A percentile compares a stretch with the other conserved stretches of the same genome.
phyloP scores from a whole-genome alignment of 2,329 filamentous ascomycete species.

The Lecanicillium sp. region DNA sequence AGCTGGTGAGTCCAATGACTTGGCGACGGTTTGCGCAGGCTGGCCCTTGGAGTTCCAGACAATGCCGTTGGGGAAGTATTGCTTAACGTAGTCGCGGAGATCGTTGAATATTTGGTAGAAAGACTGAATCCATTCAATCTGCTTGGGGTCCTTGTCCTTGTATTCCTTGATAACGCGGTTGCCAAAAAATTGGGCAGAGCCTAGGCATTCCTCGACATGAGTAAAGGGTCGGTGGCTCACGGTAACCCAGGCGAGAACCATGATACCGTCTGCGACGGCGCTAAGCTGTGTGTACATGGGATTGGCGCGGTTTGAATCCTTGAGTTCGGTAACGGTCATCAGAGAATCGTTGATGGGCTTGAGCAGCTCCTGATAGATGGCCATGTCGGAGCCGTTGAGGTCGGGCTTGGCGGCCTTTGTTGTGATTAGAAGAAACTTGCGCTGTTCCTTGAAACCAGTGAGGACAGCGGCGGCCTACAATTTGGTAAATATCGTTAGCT shows the following conservation, averaged over 20 bases:
- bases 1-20: conserved; percentile 41
- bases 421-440: conserved; percentile 78
- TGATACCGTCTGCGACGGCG: conserved; percentile 83
- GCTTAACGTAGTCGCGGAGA: conserved; percentile 74
- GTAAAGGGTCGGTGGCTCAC: conserved; percentile 76
- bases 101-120: conserved; percentile 88
- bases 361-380: conserved; percentile 66
- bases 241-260: conserved; percentile 83
- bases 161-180: conserved; percentile 88
- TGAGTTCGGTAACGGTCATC: conserved; percentile 68
- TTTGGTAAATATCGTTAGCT: neutral
- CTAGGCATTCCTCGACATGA: conserved; percentile 74
- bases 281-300: conserved; percentile 74
- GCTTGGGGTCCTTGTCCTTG: conserved; percentile 70
- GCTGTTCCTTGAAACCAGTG: conserved; percentile 71
- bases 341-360: conserved; percentile 82
- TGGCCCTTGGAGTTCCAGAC: conserved; percentile 78
- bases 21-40: conserved; percentile 58
- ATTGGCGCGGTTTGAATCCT: conserved; percentile 71
- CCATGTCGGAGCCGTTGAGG: conserved; percentile 48
- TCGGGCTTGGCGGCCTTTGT: conserved; percentile 92
- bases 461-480: conserved; percentile 42
- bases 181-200: conserved; percentile 85
- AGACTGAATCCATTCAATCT: conserved; percentile 84
- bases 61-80: conserved; percentile 70